Conservation (phyloP, 371 early-diverging fungal genomes). For the Coemansia sp. region DNA sequence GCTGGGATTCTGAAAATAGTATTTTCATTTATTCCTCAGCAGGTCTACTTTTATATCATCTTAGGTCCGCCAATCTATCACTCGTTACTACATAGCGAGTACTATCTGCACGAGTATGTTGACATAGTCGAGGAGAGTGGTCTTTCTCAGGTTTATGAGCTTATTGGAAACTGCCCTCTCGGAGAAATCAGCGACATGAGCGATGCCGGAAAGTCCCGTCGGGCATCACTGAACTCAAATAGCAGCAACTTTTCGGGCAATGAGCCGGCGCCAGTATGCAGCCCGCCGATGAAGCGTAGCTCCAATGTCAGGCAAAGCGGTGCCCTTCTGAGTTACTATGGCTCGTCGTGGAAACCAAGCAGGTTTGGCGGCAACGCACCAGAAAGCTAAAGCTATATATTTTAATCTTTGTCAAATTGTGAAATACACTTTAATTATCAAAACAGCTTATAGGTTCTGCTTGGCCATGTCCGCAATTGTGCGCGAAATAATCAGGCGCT, state of each 20-base stretch:
- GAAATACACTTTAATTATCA: neutral
- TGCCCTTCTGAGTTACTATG: conserved; percentile 17
- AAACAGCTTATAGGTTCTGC: conserved; percentile 9
- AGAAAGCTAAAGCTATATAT: neutral
- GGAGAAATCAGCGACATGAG: conserved; percentile 40
- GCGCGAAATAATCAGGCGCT: conserved; percentile 85
- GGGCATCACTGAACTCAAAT: conserved; percentile 5
- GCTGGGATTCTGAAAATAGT: conserved; percentile 23
- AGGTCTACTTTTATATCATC: conserved; percentile 39
- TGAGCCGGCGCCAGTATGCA: conserved; percentile 25
- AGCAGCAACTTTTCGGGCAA: conserved; percentile 45
- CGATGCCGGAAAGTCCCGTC: conserved; percentile 26
- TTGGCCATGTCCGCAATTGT: conserved; percentile 60
- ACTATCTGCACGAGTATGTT: conserved; percentile 19
- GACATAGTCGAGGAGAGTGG: conserved; percentile 20
- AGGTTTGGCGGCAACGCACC: neutral
- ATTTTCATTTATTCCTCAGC: conserved; percentile 35
- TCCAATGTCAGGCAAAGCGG: conserved; percentile 14
- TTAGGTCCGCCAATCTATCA: conserved; percentile 39
- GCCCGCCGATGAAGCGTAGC: conserved; percentile 11
- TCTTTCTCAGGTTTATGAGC: conserved; percentile 28
- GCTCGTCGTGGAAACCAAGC: conserved; percentile 9
- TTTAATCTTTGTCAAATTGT: neutral
- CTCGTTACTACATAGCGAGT: conserved; percentile 7
- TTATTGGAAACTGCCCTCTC: conserved; percentile 29